These are phyloP conservation scores for Cinchona pubescens DNA, from an alignment of 257 asterid genomes.

Conservation along the genomic window DNA sequence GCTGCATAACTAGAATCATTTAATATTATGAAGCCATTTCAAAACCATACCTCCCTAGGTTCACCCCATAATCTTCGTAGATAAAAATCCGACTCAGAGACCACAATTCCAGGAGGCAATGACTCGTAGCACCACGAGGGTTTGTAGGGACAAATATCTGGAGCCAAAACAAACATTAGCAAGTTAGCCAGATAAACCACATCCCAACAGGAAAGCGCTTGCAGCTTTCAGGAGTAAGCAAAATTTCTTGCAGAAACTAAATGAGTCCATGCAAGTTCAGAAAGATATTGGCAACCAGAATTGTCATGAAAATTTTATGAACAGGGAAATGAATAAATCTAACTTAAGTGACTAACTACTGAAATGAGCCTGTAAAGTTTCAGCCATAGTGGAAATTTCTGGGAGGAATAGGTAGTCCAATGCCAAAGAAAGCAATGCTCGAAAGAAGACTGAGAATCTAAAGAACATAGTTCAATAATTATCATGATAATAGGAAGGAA, in stretches of 20 bases:
- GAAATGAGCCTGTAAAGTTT: not conserved
- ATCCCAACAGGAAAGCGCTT: not conserved
- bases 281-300: not conserved
- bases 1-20: not conserved
- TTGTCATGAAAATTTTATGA: not conserved
- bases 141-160: constrained; percentile 92
- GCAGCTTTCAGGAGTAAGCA: not conserved
- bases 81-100: constrained; percentile 81
- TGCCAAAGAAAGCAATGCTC: not conserved
- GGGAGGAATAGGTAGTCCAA: not conserved
- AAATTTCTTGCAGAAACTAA: not conserved
- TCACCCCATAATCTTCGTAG: constrained; percentile 98
- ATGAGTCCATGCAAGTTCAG: not conserved
- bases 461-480: not conserved
- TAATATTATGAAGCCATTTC: not conserved
- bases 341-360: not conserved
- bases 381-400: not conserved
- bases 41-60: constrained; percentile 73
- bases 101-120: constrained; percentile 96
- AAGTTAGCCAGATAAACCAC: not conserved
- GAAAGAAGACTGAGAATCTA: not conserved
- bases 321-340: not conserved
- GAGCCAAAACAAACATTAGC: constrained; percentile 4
- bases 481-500: not conserved
- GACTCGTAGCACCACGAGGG: constrained; percentile 99